Evolutionary conservation across 176 grass and related monocot genomes (phyloP).

Genomic region (Zea luxurians): DNA sequence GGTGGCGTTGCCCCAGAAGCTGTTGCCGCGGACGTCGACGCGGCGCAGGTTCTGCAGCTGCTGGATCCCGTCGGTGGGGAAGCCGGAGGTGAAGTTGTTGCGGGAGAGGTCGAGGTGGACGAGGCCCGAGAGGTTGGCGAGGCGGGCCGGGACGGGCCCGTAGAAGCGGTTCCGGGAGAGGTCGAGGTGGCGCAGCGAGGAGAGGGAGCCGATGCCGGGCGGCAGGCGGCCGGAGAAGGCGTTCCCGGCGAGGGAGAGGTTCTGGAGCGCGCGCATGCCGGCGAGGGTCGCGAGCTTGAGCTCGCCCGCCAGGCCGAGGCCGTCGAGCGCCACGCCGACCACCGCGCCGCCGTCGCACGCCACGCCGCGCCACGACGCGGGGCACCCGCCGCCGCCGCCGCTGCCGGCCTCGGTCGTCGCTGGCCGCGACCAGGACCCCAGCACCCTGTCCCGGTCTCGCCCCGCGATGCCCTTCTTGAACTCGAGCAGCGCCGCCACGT

Average conservation of each 20-base stretch:
- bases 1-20: slow-evolving; percentile 71
- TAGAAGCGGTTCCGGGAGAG: slow-evolving; percentile 90
- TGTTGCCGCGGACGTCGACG: slow-evolving; percentile 77
- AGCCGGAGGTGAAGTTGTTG: slow-evolving; percentile 85
- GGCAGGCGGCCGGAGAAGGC: slow-evolving; percentile 93
- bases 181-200: slow-evolving; percentile 76
- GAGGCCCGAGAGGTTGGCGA: slow-evolving; percentile 69
- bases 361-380: slow-evolving; percentile 61
- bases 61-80: slow-evolving; percentile 70
- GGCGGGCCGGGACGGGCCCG: slow-evolving; percentile 74
- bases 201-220: slow-evolving; percentile 66
- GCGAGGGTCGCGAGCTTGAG: slow-evolving; percentile 75
- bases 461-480: slow-evolving; percentile 89
- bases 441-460: slow-evolving; percentile 35
- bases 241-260: slow-evolving; percentile 85
- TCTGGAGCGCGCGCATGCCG: slow-evolving; percentile 60
- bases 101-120: slow-evolving; percentile 85
- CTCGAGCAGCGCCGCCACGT: slow-evolving; percentile 75
- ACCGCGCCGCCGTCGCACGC: slow-evolving; percentile 70
- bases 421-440: slow-evolving; percentile 62
- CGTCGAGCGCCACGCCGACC: slow-evolving; percentile 59
- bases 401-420: slow-evolving; percentile 28
- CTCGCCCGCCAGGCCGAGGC: slow-evolving; percentile 80
- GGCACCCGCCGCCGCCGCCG: slow-evolving; percentile 45
- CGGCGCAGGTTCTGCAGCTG: slow-evolving; percentile 92